These are phyloP conservation scores for Penicillium alfredii DNA, from an alignment of 495 filamentous ascomycete genomes.

Conservation along the genomic window DNA sequence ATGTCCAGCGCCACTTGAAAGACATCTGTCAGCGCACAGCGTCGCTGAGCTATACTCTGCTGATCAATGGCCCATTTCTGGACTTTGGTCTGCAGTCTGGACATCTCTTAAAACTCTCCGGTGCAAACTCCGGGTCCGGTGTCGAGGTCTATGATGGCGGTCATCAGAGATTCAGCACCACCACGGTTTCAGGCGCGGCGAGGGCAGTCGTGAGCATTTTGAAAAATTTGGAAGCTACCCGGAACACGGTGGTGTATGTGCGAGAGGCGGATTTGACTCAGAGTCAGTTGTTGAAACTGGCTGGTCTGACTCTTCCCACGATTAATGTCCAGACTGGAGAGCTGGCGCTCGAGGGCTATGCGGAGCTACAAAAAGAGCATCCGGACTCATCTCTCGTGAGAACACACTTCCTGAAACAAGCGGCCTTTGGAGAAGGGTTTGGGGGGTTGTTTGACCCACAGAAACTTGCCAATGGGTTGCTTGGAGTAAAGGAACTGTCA, in stretches of 20 bases:
- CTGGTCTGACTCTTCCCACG: slow-evolving; percentile 46
- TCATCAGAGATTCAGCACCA: slow-evolving; percentile 40
- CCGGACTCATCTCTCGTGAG: slow-evolving; percentile 29
- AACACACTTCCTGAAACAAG: slow-evolving; percentile 35
- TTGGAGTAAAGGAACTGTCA: slow-evolving; percentile 31
- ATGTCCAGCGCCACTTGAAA: slow-evolving; percentile 43
- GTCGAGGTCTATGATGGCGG: slow-evolving; percentile 50
- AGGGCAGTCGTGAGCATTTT: slow-evolving; percentile 44
- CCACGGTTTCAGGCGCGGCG: slow-evolving; percentile 43
- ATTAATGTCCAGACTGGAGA: slow-evolving; percentile 33
- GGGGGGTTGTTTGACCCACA: slow-evolving; percentile 28
- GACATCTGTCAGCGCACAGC: slow-evolving; percentile 26
- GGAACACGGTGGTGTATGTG: slow-evolving; percentile 46
- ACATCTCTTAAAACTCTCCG: slow-evolving; percentile 32
- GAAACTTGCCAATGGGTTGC: slow-evolving; percentile 30
- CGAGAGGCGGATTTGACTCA: slow-evolving; percentile 47
- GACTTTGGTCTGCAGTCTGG: slow-evolving; percentile 42
- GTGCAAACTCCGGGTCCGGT: slow-evolving; percentile 25
- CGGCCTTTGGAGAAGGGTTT: slow-evolving; percentile 39
- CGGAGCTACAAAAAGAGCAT: slow-evolving; percentile 27
- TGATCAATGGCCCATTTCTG: slow-evolving; percentile 48
- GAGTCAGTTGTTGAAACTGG: slow-evolving; percentile 45
- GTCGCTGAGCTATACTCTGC: slow-evolving; percentile 44
- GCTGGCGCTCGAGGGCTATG: slow-evolving; percentile 36
- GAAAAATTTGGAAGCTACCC: slow-evolving; percentile 45